A percentile compares a stretch with the other conserved stretches of the same genome.
These are phyloP conservation scores for Pyronema omphalodes DNA, from an alignment of 495 filamentous ascomycete species.

Conservation along the genomic window DNA sequence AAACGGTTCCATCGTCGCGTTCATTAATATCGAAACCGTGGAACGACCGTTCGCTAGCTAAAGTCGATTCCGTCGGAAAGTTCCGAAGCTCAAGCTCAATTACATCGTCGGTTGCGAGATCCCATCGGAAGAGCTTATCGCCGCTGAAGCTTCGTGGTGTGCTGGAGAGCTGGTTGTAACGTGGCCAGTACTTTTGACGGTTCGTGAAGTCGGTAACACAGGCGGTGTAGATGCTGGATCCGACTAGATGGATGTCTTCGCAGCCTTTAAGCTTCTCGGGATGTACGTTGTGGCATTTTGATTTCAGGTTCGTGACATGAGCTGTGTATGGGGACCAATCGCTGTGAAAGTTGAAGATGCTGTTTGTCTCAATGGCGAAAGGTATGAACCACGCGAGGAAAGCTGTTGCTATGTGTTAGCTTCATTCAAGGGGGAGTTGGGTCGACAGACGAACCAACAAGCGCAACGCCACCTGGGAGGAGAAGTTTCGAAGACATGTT, in stretches of 20 bases:
- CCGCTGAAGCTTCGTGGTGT: background rate
- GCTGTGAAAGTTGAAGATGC: conserved; percentile 7
- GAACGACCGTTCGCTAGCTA: background rate
- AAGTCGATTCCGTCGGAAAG: conserved; percentile 1
- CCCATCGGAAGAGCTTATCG: conserved; percentile 19
- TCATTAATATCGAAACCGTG: conserved; percentile 13
- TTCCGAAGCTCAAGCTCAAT: conserved; percentile 8
- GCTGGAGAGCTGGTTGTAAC: background rate
- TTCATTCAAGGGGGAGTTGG: background rate
- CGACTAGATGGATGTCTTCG: conserved; percentile 18
- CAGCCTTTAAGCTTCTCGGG: conserved; percentile 13
- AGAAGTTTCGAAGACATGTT: background rate
- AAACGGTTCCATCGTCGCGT: conserved; percentile 5
- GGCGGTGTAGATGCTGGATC: conserved; percentile 12
- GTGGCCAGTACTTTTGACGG: background rate
- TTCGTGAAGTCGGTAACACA: conserved; percentile 1
- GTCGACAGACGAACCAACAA: background rate
- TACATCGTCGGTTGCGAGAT: conserved; percentile 14
- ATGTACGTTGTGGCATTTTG: conserved; percentile 13
- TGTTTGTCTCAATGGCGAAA: background rate
- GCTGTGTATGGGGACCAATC: conserved; percentile 4
- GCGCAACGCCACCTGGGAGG: background rate
- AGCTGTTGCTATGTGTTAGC: background rate
- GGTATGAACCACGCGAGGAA: background rate
- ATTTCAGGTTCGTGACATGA: conserved; percentile 23